A percentile compares a stretch with the other conserved stretches of the same genome.
These are phyloP conservation scores for Ustilago loliicola DNA, from an alignment of 1,284 basidiomycete species.

Conservation along the genomic window DNA sequence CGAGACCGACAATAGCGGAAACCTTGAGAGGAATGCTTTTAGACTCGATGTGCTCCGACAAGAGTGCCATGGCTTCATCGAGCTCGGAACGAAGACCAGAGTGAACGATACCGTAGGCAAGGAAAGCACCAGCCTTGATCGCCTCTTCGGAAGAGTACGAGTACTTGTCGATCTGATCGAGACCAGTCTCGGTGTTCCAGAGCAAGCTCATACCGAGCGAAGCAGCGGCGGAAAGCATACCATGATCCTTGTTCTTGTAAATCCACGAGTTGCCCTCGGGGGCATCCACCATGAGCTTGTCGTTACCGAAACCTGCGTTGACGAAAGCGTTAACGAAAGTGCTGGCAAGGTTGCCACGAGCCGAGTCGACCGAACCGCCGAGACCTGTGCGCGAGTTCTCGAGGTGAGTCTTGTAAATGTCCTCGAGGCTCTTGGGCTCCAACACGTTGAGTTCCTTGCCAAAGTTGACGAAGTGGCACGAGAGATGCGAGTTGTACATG, in stretches of 20 bases:
- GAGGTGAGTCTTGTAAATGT: slow-evolving; percentile 97
- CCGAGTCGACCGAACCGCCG: slow-evolving; percentile 83
- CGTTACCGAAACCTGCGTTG: slow-evolving; percentile 98
- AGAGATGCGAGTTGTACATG: slow-evolving; percentile 81
- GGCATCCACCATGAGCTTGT: slow-evolving; percentile 96
- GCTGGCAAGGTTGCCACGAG: slow-evolving; percentile 91
- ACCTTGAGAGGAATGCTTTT: slow-evolving; percentile 86
- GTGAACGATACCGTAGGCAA: slow-evolving; percentile 94
- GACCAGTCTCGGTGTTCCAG: slow-evolving; percentile 96
- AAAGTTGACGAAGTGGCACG: slow-evolving; percentile 84
- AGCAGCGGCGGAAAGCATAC: slow-evolving; percentile 96
- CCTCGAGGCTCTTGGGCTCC: slow-evolving; percentile 92
- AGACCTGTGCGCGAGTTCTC: slow-evolving; percentile 75
- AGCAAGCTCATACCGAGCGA: slow-evolving; percentile 91
- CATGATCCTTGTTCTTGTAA: slow-evolving; percentile 99
- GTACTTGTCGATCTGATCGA: slow-evolving; percentile 97
- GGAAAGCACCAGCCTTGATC: slow-evolving; percentile 95
- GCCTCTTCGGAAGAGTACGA: slow-evolving; percentile 95
- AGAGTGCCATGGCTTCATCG: slow-evolving; percentile 90
- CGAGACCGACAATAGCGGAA: slow-evolving; percentile 80
- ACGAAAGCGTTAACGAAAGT: slow-evolving; percentile 99
- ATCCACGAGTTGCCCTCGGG: slow-evolving; percentile 98
- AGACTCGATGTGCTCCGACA: slow-evolving; percentile 92
- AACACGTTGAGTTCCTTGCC: slow-evolving; percentile 93
- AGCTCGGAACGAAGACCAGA: slow-evolving; percentile 91